phyloP scores from a whole-genome alignment of 139 green algal species.

The Haematococcus lacustris region DNA sequence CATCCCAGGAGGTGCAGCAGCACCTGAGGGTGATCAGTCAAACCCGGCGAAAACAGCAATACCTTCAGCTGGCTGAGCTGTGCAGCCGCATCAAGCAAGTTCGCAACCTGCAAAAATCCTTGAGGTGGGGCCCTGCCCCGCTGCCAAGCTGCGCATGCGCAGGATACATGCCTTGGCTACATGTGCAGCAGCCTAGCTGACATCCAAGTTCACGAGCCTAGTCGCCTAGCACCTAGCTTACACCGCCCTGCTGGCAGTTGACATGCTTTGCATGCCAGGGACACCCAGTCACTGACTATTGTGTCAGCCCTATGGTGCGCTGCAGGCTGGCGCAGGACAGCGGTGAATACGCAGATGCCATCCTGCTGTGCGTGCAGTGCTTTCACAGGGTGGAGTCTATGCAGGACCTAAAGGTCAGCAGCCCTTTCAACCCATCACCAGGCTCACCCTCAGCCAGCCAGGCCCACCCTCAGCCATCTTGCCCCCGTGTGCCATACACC shows the following conservation, averaged over 20 bases:
- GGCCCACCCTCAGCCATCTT: no score
- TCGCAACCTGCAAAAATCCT: conserved; percentile 27
- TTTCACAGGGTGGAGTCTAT: conserved; percentile 38
- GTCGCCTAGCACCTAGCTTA: no score
- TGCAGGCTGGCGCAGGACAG: conserved; percentile 38
- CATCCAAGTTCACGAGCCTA: no score
- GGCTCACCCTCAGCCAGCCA: no score
- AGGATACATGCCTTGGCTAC: no score
- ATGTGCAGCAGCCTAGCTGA: no score
- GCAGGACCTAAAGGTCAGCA: conserved; percentile 19
- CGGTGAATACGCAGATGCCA: conserved; percentile 45
- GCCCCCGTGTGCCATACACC: no score
- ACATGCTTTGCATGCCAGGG: no score
- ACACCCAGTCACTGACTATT: no score
- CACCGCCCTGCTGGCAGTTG: no score
- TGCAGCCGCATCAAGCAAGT: conserved; percentile 23
- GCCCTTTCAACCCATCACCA: background rate
- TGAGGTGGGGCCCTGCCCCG: conserved; percentile 50
- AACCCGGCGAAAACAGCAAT: conserved; percentile 41
- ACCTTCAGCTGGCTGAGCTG: conserved; percentile 39
- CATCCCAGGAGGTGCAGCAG: conserved; percentile 32
- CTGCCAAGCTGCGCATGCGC: no score
- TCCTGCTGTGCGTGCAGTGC: conserved; percentile 51
- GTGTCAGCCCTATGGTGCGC: background rate
- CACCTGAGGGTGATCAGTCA: conserved; percentile 37